Evolutionary conservation across 192 early-diverging fungal species (phyloP), one percentile per base, ranked within the genome.

Genomic region (Linnemannia exigua): DNA sequence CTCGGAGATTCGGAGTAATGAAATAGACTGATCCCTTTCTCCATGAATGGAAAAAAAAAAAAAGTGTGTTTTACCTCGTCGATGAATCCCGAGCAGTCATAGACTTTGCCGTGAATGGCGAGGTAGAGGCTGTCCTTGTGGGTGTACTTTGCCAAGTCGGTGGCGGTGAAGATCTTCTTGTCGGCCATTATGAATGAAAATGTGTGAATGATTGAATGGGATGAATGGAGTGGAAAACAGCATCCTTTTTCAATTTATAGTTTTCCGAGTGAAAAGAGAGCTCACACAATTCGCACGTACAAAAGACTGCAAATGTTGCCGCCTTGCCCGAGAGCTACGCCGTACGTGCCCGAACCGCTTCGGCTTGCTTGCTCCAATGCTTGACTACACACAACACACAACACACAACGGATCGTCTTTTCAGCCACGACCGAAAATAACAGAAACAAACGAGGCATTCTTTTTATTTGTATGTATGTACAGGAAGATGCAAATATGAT

Each of bases 71-170:
- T 16, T 89, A 92, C 93, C 91, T 94, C 95, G 84, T 95, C 94
- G 69, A 95, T 91, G 79, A 96, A 96, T 70, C 90, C 89, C 36
- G 95, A 90, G 73, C 92, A 82, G 79, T 96, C 92, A 78, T 95
- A 95, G 48, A 97, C 96, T 75, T 95, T 95, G 70, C 91, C 92
- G 69, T 95, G 89, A 38, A 99, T 91, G 52, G 94, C 84, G 80
- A 97, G 88, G 91, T 94, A 98, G 68, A 96, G 88, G 89, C 96
- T 95, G 44, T 90, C 81, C 78, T 93, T 93, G 73, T 87, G 92
- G 87, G 89, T 95, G 90, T 97, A 96, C 72, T 88, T 46, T 44
- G 94, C 75, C 75, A 99, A 92, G 71, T 99, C 90, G 14, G 89
- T 91, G 44, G 88, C 70, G 17, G 94, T 94, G 80, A 89, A 94